phyloP scores from a whole-genome alignment of 139 green algal species.

The Asterochloris erici region DNA sequence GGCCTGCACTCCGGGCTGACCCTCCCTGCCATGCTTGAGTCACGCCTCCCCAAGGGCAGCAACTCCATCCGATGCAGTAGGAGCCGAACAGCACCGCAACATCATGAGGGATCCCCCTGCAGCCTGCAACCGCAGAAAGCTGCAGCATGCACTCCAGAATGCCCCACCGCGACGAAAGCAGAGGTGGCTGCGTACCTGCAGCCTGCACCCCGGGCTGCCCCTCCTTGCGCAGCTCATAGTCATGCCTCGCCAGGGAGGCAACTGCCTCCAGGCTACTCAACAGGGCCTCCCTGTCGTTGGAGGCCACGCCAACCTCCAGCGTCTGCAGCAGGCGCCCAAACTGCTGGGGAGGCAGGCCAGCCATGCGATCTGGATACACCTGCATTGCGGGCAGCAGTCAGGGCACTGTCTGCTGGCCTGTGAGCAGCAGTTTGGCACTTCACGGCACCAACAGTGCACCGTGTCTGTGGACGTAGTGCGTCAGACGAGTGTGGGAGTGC shows the following conservation, averaged over 20 bases:
- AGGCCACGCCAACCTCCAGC: constrained; percentile 55
- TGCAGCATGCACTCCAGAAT: background rate
- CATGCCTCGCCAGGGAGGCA: constrained; percentile 45
- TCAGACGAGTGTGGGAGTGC: no score
- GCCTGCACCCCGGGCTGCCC: constrained; percentile 18
- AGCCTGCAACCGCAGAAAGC: background rate
- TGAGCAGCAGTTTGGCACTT: no score
- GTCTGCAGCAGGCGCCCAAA: constrained; percentile 55
- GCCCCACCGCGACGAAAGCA: background rate
- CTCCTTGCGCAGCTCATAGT: constrained; percentile 24
- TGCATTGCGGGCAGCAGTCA: constrained; percentile 34
- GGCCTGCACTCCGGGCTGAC: constrained; percentile 14
- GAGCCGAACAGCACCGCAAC: background rate
- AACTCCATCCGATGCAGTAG: background rate
- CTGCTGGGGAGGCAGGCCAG: constrained; percentile 38
- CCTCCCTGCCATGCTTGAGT: constrained; percentile 26
- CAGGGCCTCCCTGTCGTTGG: constrained; percentile 20
- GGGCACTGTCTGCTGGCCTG: no score
- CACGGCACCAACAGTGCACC: no score
- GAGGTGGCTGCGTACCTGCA: background rate
- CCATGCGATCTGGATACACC: constrained; percentile 68
- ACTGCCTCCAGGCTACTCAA: constrained; percentile 31
- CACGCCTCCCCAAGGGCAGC: constrained; percentile 39
- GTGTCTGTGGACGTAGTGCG: no score
- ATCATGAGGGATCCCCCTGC: background rate